Evolutionary conservation across 192 early-diverging fungal species (phyloP).

Genomic region (Linnemannia exigua): DNA sequence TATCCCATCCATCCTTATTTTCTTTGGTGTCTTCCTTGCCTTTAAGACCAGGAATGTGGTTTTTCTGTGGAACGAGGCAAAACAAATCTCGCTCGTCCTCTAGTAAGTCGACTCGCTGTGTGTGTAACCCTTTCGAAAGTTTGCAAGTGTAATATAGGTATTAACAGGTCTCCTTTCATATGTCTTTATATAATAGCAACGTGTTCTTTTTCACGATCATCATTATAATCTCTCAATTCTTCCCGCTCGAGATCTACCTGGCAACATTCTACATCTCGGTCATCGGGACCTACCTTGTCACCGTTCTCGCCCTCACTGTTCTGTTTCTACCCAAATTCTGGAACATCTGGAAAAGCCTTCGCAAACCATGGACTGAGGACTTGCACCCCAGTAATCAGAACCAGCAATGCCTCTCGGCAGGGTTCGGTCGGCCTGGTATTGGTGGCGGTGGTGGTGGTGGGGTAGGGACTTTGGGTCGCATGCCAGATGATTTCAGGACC

Average conservation of each 20-base stretch:
- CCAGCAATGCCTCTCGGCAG: neutral
- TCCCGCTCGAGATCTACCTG: constrained; percentile 20
- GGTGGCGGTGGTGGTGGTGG: constrained; percentile 1
- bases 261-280: constrained; percentile 29
- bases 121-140: neutral
- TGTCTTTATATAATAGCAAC: constrained; percentile 37
- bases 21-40: constrained; percentile 41
- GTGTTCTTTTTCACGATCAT: constrained; percentile 28
- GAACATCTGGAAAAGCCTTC: constrained; percentile 16
- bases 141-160: no score
- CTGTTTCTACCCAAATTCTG: constrained; percentile 39
- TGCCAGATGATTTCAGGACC: constrained; percentile 9
- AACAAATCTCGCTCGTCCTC: constrained; percentile 32
- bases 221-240: constrained; percentile 17
- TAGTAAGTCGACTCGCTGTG: constrained; percentile 33
- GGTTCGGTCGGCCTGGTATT: neutral
- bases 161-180: no score
- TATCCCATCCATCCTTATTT: constrained; percentile 14
- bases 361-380: neutral
- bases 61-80: constrained; percentile 42
- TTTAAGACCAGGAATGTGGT: constrained; percentile 42
- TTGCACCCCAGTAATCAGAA: neutral
- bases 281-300: constrained; percentile 1
- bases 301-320: constrained; percentile 7
- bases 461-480: neutral